Conservation (phyloP, 2,329 filamentous ascomycete genomes). For the Penicillium sp. region DNA sequence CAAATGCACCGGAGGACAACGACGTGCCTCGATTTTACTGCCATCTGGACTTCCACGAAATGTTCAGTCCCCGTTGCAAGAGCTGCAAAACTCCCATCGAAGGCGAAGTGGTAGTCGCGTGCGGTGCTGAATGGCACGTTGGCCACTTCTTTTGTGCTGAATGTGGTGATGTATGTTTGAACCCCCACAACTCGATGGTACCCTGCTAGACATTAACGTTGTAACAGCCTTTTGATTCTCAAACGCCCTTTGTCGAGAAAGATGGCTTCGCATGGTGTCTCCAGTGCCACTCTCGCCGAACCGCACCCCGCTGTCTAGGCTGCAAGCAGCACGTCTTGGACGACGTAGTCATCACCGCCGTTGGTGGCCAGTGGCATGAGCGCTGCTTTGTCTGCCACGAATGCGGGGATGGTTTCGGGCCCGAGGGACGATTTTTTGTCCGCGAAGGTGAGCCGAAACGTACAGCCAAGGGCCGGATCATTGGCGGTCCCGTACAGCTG, state of each 20-base stretch:
- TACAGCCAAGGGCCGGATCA: slow-evolving; percentile 45
- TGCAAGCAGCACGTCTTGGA: slow-evolving; percentile 83
- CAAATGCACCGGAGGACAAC: slow-evolving; percentile 57
- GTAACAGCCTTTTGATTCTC: slow-evolving; percentile 53
- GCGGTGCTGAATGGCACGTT: slow-evolving; percentile 92
- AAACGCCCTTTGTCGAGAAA: slow-evolving; percentile 86
- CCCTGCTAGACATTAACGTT: slow-evolving; percentile 10
- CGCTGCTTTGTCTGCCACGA: slow-evolving; percentile 81
- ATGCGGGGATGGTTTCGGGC: slow-evolving; percentile 55
- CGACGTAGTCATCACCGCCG: slow-evolving; percentile 79
- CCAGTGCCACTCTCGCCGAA: slow-evolving; percentile 84
- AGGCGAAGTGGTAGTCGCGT: slow-evolving; percentile 87
- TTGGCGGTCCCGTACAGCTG: slow-evolving; percentile 49
- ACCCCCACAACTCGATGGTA: background rate
- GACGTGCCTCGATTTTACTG: slow-evolving; percentile 81
- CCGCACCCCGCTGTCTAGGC: slow-evolving; percentile 79
- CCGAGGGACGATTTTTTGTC: slow-evolving; percentile 61
- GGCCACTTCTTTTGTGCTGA: slow-evolving; percentile 99
- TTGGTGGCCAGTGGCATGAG: slow-evolving; percentile 91
- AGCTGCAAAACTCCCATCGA: slow-evolving; percentile 96
- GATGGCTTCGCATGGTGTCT: slow-evolving; percentile 98
- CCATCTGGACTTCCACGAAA: slow-evolving; percentile 97
- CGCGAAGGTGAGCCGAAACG: slow-evolving; percentile 49
- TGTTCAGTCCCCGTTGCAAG: slow-evolving; percentile 87
- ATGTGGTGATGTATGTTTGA: slow-evolving; percentile 67